A percentile compares a stretch with the other conserved stretches of the same genome.
These are phyloP conservation scores for Ascochyta rabiei DNA, from an alignment of 2,329 filamentous ascomycete species.

Conservation along the genomic window DNA sequence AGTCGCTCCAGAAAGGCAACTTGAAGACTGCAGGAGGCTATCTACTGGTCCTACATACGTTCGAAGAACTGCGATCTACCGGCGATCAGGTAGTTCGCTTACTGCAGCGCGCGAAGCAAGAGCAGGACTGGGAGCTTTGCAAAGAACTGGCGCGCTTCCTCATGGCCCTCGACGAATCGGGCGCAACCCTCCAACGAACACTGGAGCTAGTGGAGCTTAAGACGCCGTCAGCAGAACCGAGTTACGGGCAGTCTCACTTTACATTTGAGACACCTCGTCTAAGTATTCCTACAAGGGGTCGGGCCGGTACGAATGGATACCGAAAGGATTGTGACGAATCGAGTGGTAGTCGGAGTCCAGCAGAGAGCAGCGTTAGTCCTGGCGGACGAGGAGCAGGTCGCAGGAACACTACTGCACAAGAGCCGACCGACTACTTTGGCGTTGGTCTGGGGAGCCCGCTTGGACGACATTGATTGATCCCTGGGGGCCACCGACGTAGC, in stretches of 20 bases:
- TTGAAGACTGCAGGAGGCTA: slow-evolving; percentile 97
- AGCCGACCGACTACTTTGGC: slow-evolving; percentile 31
- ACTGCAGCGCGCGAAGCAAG: slow-evolving; percentile 78
- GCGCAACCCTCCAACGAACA: slow-evolving; percentile 76
- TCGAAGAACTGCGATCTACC: slow-evolving; percentile 65
- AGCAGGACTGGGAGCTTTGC: slow-evolving; percentile 93
- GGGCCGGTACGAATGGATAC: slow-evolving; percentile 25
- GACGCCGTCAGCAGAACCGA: slow-evolving; percentile 35
- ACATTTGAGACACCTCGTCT: slow-evolving; percentile 39
- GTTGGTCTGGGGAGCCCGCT: slow-evolving; percentile 21
- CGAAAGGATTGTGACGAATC: slow-evolving; percentile 6
- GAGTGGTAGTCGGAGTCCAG: slow-evolving; percentile 16
- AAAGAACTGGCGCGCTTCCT: slow-evolving; percentile 95
- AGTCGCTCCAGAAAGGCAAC: slow-evolving; percentile 81
- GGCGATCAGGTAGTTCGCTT: slow-evolving; percentile 81
- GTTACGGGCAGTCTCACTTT: slow-evolving; percentile 36
- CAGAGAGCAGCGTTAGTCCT: slow-evolving; percentile 26
- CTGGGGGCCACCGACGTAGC: neutral
- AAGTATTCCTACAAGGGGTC: slow-evolving; percentile 33
- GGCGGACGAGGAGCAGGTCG: slow-evolving; percentile 20
- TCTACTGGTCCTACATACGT: slow-evolving; percentile 89
- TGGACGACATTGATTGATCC: neutral
- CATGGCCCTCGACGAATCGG: slow-evolving; percentile 87
- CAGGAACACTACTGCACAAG: slow-evolving; percentile 17
- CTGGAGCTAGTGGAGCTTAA: slow-evolving; percentile 59